Evolutionary conservation across 148 eudicot genomes (phyloP).

Genomic region (Silene conica): DNA sequence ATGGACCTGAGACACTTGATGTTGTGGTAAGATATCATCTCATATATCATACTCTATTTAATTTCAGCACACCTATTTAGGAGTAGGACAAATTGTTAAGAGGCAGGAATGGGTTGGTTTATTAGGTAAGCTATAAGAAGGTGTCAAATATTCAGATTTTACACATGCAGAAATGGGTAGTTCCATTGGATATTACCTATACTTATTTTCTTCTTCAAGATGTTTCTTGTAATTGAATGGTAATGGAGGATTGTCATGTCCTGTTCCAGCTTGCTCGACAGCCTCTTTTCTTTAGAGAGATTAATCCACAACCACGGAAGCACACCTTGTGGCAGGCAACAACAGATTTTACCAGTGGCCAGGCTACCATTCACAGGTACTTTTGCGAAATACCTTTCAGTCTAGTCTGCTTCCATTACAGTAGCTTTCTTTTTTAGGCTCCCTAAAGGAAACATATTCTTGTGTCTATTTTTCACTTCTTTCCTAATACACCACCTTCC

Average conservation of each 20-base stretch:
- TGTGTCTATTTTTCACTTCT: too few relatives aligned
- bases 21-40: not conserved
- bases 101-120: too few relatives aligned
- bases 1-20: not conserved
- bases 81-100: too few relatives aligned
- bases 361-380: constrained; percentile 63
- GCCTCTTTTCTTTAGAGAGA: constrained; percentile 82
- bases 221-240: constrained; percentile 5
- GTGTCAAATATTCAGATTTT: too few relatives aligned
- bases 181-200: too few relatives aligned
- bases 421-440: not conserved
- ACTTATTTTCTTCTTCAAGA: not conserved
- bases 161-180: too few relatives aligned
- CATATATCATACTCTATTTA: too few relatives aligned
- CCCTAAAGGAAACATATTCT: not conserved
- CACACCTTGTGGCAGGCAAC: constrained; percentile 84
- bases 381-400: not conserved
- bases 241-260: constrained; percentile 14
- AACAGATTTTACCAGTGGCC: constrained; percentile 80
- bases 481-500: too few relatives aligned
- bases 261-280: constrained; percentile 59
- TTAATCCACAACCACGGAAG: constrained; percentile 87
- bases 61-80: too few relatives aligned
- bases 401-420: not conserved
- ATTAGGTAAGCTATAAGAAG: not conserved